Evolutionary conservation across 2,329 filamentous ascomycete genomes (phyloP).

Genomic region (Phialocephala sp.): DNA sequence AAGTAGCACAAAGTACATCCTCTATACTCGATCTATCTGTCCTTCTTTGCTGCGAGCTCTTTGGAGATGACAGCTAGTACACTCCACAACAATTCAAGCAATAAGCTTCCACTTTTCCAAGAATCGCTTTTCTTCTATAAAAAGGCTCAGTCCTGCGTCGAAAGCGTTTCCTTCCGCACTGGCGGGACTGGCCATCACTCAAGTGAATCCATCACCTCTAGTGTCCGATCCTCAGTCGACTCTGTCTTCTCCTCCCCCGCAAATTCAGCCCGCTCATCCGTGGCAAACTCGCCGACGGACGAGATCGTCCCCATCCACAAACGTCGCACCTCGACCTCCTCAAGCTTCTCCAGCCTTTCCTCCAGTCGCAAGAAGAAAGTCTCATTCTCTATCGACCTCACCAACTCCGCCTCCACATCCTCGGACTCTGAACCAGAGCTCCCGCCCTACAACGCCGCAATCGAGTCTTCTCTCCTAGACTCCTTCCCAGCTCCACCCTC

Average conservation of each 20-base stretch:
- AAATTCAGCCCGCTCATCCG: conserved; percentile 27
- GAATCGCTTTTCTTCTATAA: conserved; percentile 37
- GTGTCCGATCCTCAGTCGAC: conserved; percentile 38
- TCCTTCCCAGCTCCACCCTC: conserved; percentile 29
- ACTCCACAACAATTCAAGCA: conserved; percentile 34
- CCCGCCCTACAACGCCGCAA: neutral
- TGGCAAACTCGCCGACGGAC: conserved; percentile 24
- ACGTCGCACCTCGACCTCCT: conserved; percentile 19
- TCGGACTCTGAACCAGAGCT: conserved; percentile 14
- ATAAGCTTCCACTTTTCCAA: conserved; percentile 41
- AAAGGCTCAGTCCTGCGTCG: conserved; percentile 35
- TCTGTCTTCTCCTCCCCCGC: conserved; percentile 39
- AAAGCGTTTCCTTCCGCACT: conserved; percentile 32
- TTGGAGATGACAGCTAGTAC: conserved; percentile 38
- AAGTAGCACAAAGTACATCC: conserved; percentile 36
- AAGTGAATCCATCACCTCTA: conserved; percentile 30
- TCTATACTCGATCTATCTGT: conserved; percentile 40
- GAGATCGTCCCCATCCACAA: conserved; percentile 14
- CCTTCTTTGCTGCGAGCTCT: conserved; percentile 41
- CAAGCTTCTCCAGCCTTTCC: conserved; percentile 9
- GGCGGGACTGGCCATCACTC: conserved; percentile 27
- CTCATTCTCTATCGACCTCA: conserved; percentile 32
- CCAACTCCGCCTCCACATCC: conserved; percentile 1
- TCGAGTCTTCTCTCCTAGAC: conserved; percentile 24
- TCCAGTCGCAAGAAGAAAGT: conserved; percentile 39